A percentile compares a stretch with the other conserved stretches of the same genome.
phyloP scores from a whole-genome alignment of 2,329 filamentous ascomycete species.

The Phaeosphaeriaceae sp. region DNA sequence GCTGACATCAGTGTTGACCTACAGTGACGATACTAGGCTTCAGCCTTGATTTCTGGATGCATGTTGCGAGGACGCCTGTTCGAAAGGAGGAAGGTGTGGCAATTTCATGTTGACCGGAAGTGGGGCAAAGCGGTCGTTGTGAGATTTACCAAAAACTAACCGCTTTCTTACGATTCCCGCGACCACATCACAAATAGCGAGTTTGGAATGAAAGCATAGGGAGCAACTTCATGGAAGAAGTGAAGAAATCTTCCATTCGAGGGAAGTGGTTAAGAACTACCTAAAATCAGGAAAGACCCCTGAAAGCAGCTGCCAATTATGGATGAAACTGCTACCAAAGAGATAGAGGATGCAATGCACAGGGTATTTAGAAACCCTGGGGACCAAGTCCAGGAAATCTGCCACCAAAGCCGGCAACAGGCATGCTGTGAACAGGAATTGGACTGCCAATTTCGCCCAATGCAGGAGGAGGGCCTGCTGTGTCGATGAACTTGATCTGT shows the following conservation, averaged over 20 bases:
- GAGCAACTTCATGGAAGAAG: conserved; percentile 14
- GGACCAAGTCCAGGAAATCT: conserved; percentile 44
- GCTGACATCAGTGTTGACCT: background rate
- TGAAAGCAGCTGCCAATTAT: conserved; percentile 17
- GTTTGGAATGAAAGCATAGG: background rate
- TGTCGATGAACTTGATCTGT: conserved; percentile 53
- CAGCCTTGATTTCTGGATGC: background rate
- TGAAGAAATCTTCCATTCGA: conserved; percentile 25
- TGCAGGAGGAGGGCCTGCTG: conserved; percentile 33
- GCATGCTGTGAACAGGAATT: conserved; percentile 51
- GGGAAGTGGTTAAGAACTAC: conserved; percentile 22
- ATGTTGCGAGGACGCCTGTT: background rate
- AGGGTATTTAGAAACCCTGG: conserved; percentile 36
- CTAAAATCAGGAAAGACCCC: conserved; percentile 23
- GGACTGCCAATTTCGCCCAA: conserved; percentile 59
- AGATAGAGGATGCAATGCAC: conserved; percentile 5
- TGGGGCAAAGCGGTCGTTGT: background rate
- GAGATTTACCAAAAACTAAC: background rate
- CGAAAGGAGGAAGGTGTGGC: background rate
- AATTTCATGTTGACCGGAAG: background rate
- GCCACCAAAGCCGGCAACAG: conserved; percentile 41
- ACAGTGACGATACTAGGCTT: background rate
- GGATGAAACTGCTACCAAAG: conserved; percentile 19
- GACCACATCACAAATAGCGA: background rate
- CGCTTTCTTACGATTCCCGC: background rate